These are phyloP conservation scores for Colletotrichum gloeosporioides DNA, from an alignment of 2,329 filamentous ascomycete species.

Conservation along the genomic window DNA sequence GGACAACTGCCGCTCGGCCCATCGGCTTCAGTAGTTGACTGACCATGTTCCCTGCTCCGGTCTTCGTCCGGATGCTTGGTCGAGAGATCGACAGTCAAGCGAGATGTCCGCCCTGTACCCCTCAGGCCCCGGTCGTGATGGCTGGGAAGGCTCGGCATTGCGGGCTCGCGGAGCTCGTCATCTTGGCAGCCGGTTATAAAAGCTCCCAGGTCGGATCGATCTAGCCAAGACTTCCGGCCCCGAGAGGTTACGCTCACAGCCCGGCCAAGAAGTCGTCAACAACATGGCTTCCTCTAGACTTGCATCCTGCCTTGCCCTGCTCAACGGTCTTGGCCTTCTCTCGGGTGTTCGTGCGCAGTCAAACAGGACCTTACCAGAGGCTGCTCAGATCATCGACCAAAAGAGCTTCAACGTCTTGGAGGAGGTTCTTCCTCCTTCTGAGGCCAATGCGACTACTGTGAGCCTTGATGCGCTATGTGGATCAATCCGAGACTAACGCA, in stretches of 20 bases:
- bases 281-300: not conserved
- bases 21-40: not conserved
- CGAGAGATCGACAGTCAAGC: not conserved
- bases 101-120: not conserved
- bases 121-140: not conserved
- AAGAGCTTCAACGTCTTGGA: constrained; percentile 47
- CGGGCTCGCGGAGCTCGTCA: not conserved
- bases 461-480: not conserved
- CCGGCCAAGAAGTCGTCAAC: not conserved
- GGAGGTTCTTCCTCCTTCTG: constrained; percentile 39
- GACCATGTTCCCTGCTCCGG: not conserved
- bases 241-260: not conserved
- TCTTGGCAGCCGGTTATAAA: constrained; percentile 9
- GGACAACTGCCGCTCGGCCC: not conserved
- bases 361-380: not conserved
- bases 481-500: not conserved
- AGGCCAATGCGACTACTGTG: constrained; percentile 42
- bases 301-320: not conserved
- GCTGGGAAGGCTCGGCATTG: not conserved
- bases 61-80: not conserved
- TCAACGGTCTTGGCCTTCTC: constrained; percentile 27
- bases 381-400: constrained; percentile 48
- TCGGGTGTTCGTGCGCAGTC: constrained; percentile 19
- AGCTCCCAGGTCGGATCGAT: not conserved
- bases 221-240: not conserved